Base-by-base conservation (phyloP, 805 yeast species). In the Pichia pseudocactophila region DNA sequence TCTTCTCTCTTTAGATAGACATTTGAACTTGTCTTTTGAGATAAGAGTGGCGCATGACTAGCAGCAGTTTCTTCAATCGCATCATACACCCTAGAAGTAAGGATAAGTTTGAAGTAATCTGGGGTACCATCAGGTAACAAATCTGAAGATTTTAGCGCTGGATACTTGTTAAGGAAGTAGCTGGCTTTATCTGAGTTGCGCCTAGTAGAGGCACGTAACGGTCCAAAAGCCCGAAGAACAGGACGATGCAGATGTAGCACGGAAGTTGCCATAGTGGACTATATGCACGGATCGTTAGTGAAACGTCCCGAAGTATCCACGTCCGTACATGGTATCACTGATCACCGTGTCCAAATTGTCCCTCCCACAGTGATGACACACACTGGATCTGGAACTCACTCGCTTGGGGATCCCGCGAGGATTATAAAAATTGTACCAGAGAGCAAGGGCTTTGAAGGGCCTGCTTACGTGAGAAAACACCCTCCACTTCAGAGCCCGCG, bases 21-120 rank as follows among this genome's bases (percentile, higher is more conserved):
- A 33, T 80, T 80, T 36, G 95, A 71, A 40, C 83, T 84, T n/a
- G 80, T 68, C 55, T 77, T 80, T 38, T 78, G 80, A 1, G 92
- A 80, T 37, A 92, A 68, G 22, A 82, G 78, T 10, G 77, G 74
- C 0, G 95, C 97, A 30, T 70, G 67, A 1, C 85, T 74, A 32
- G 88, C 68, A 5, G 97, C 97, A 0, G 96, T 79, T 50, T 92
- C 97, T 36, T 84, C 80, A 33, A 92, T 82, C 10, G 87, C 96
- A 55, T 94, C 98, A 62, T 94, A 94, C 2, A 92, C 97, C 45
- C 96, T 70, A 2, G 97, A 84, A 1, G 97, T 86, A 41, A 92
- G 68, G 39, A 90, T 88, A 64, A 92, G 68, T 57, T 94, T 83
- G 50, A 92, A 78, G 57, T 92, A 92, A 66, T 92, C 97, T n/a